These are phyloP conservation scores for Agaricus subrufescens DNA, from an alignment of 768 basidiomycete species.

Conservation along the genomic window DNA sequence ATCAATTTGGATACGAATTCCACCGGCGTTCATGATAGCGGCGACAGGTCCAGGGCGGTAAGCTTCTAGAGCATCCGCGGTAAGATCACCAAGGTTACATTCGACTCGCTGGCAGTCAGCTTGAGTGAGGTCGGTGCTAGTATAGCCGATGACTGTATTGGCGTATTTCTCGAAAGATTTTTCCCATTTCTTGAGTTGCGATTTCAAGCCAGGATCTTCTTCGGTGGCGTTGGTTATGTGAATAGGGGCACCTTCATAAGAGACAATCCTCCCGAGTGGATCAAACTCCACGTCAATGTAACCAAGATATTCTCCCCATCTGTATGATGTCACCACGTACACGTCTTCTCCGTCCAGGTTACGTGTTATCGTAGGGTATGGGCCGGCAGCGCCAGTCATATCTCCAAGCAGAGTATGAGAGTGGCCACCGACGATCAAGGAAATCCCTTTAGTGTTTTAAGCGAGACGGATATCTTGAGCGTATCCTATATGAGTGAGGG, in stretches of 20 bases:
- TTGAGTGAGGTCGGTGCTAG: slow-evolving; percentile 30
- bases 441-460: slow-evolving; percentile 30
- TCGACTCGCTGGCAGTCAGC: slow-evolving; percentile 36
- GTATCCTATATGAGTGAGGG: slow-evolving; percentile 44
- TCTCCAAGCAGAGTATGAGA: slow-evolving; percentile 42
- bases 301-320: slow-evolving; percentile 44
- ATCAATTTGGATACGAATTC: slow-evolving; percentile 35
- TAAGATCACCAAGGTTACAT: slow-evolving; percentile 38
- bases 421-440: slow-evolving; percentile 39
- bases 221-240: slow-evolving; percentile 19
- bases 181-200: slow-evolving; percentile 33
- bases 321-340: slow-evolving; percentile 40
- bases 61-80: slow-evolving; percentile 37
- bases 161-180: slow-evolving; percentile 31
- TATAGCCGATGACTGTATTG: slow-evolving; percentile 31
- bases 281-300: slow-evolving; percentile 24
- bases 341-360: slow-evolving; percentile 43
- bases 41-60: slow-evolving; percentile 24
- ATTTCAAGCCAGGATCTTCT: slow-evolving; percentile 28
- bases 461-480: slow-evolving; percentile 38
- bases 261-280: too few relatives aligned
- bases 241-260: slow-evolving; percentile 28
- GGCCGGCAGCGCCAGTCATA: slow-evolving; percentile 31
- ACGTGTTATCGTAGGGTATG: slow-evolving; percentile 38
- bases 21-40: slow-evolving; percentile 39